phyloP scores from a whole-genome alignment of 2,329 filamentous ascomycete genomes.

The Talaromyces islandicus region DNA sequence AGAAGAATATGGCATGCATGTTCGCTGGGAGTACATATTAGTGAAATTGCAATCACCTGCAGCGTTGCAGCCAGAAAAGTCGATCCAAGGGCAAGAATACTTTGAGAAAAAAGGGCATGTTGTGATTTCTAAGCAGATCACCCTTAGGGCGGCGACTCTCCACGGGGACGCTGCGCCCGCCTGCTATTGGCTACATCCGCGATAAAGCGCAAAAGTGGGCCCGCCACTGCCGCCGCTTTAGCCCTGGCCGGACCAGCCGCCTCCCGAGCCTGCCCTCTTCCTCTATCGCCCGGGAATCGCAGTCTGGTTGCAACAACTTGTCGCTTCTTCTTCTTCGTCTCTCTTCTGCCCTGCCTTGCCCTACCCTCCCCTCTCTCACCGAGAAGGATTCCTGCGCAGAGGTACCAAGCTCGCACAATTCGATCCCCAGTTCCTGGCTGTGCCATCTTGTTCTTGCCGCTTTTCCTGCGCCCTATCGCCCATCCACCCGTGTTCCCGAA shows the following conservation, averaged over 20 bases:
- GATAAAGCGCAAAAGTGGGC: not conserved
- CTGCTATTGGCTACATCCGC: not conserved
- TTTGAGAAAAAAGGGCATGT: not conserved
- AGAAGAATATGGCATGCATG: not conserved
- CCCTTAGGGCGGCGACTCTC: not conserved
- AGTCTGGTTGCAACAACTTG: too few species aligned
- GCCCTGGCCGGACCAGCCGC: not conserved
- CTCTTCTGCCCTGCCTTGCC: not conserved
- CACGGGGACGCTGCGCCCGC: not conserved
- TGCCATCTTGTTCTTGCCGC: not conserved
- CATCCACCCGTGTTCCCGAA: not conserved
- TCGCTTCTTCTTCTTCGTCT: not conserved
- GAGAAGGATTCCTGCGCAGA: not conserved
- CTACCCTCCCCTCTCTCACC: not conserved
- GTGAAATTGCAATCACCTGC: too few species aligned
- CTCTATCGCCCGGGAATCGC: not conserved
- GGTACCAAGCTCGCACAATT: not conserved
- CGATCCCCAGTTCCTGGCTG: not conserved
- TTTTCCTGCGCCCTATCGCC: not conserved
- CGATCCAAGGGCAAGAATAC: too few species aligned
- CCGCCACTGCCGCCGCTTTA: not conserved
- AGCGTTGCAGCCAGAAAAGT: too few species aligned
- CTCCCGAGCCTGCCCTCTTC: not conserved
- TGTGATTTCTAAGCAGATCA: not conserved
- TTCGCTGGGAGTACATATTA: too few species aligned